Conservation (phyloP, 179 eudicot genomes). For the Monotropa hypopitys region DNA sequence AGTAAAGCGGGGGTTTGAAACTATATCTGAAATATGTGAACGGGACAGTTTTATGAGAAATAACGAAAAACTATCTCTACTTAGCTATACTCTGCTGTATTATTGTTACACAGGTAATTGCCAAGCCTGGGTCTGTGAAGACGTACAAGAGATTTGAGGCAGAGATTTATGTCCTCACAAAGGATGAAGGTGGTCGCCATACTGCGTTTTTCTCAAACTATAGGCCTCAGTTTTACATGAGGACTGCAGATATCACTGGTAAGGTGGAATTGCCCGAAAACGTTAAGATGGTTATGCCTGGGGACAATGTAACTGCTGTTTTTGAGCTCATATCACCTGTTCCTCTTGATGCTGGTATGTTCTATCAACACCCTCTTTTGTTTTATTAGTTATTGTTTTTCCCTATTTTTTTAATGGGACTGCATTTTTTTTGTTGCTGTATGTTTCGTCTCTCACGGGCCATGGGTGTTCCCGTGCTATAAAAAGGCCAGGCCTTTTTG, state of each 20-base stretch:
- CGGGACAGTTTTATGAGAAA: background rate
- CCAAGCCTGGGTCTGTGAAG: slow-evolving; percentile 70
- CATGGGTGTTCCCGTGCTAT: no score
- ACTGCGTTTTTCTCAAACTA: slow-evolving; percentile 75
- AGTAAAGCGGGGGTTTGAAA: background rate
- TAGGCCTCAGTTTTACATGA: slow-evolving; percentile 81
- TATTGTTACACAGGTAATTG: slow-evolving; percentile 49
- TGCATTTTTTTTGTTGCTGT: background rate
- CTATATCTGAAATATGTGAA: background rate
- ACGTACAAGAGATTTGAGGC: slow-evolving; percentile 79
- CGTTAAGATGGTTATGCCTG: slow-evolving; percentile 97
- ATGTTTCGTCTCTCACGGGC: no score
- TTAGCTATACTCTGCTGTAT: background rate
- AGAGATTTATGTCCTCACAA: slow-evolving; percentile 84
- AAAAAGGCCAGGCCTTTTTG: no score
- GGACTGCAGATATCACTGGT: slow-evolving; percentile 91
- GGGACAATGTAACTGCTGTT: slow-evolving; percentile 85
- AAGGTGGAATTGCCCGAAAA: slow-evolving; percentile 76
- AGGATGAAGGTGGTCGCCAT: slow-evolving; percentile 98
- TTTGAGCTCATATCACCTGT: slow-evolving; percentile 77
- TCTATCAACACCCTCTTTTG: background rate
- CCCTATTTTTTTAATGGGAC: background rate
- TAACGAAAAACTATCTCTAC: background rate
- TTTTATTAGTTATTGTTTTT: background rate
- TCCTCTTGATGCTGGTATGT: slow-evolving; percentile 82